Base-by-base conservation (phyloP, 495 filamentous ascomycete species). In the Daldinia loculata region DNA sequence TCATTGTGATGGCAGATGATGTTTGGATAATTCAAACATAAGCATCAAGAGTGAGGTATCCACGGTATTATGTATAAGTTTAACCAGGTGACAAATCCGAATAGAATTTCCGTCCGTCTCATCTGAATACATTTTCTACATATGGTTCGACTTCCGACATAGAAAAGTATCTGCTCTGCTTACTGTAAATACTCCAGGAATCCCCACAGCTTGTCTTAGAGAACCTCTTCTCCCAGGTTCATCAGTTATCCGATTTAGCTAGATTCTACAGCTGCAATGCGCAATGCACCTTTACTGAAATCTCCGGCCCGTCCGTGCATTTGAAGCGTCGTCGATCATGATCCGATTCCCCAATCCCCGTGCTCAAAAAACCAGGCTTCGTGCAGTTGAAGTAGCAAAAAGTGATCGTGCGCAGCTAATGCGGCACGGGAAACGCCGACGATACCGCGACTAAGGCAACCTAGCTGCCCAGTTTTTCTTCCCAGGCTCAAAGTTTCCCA, bases 281-380 rank as follows among this genome's bases (percentile, higher is more conserved):
- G 43, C 22, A 60, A 27, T 36, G 29, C 15, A 52, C 50, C 7
- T 48, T 51, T 59, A 32, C 36, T 52, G 53, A 74, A 71, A 61
- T 74, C 71, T 74, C 67, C 63, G 67, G 63, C 0, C 63, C 71
- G 67, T 74, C 66, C 63, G 71, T 50, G 61, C 56, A 66, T 72
- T 39, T 12, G 58, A 38, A 62, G 65, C 56, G 43, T n/a, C 34
- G 65, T 61, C 62, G 66, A 73, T 66, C 61, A 66, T 73, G 70
- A 69, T 69, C 66, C 66, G 61, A 73, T 69, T 43, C 64, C 32
- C 56, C 38, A 52, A 34, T 39, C 56, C 34, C 52, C 29, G 55
- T 36, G 56, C 26, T 15, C 56, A 27, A 26, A 50, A 61, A 64
- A 52, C 61, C 38, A 57, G 29, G 56, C 50, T 60, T 48, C n/a